Base-by-base conservation (phyloP, 306 rosid genomes). In the Medicago lupulina region DNA sequence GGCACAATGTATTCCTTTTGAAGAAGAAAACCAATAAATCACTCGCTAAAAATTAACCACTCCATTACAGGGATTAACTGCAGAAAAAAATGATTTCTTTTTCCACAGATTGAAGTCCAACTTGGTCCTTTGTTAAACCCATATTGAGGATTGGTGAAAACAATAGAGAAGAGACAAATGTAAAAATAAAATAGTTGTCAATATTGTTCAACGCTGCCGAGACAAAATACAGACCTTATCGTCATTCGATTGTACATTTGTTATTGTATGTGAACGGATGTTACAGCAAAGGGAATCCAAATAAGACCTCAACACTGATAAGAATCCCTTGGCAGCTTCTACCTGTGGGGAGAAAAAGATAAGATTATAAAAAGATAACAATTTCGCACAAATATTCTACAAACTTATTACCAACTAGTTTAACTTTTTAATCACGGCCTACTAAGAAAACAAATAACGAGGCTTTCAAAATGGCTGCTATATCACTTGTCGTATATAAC, bases 181-280 rank as follows among this genome's bases (percentile, higher is more conserved):
- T n/a, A 28, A 55, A 57, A 65, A 58, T 17, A 25, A 16, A 59
- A 46, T 43, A 61, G 25, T 53, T 51, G 16, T 46, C 76, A 41
- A 64, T 73, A 41, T 71, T 17, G 74, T 53, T 71, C 19, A 69
- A 73, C 57, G 31, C 58, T 13, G 31, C 16, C 40, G 31, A 10
- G 71, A 65, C 38, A 63, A 67, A 72, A 66, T 46, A 82, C 86
- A 72, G 34, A 96, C 99, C 99, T 96, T 96, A 82, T 96, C 98
- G 19, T 92, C 94, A 76, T 96, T 92, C 14, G 99, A 96, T 74
- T 96, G 99, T 70, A 96, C 99, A 65, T 96, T 96, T 44, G 99
- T 96, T 80, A 96, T 96, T 61, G 99, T 96, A 74, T 96, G 97
- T 8, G 99, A 88, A 68, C 99, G 96, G 75, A 96, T 90, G 77